A percentile compares a stretch with the other conserved stretches of the same genome.
These are phyloP conservation scores for Magnaporthiopsis incrustans DNA, from an alignment of 2,329 filamentous ascomycete species.

Conservation along the genomic window DNA sequence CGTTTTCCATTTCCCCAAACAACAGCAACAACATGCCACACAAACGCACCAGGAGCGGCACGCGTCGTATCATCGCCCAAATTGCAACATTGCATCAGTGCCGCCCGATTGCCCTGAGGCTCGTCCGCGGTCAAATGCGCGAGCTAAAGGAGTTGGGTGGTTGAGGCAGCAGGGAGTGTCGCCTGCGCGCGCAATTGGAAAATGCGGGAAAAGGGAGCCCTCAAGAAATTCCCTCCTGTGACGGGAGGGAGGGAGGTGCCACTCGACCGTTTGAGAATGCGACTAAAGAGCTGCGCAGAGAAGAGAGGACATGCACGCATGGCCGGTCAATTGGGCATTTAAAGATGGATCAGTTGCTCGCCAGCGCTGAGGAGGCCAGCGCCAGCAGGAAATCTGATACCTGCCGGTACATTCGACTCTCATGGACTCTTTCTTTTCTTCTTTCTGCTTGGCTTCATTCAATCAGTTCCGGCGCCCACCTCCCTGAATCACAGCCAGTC, in stretches of 20 bases:
- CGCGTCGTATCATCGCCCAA: not conserved
- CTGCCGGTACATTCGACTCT: not conserved
- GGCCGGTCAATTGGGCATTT: not conserved
- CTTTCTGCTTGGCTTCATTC: not conserved
- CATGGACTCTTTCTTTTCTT: not conserved
- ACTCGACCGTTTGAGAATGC: conserved; percentile 1
- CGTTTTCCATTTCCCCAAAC: not conserved
- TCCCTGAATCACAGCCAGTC: not conserved
- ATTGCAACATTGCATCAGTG: conserved; percentile 4
- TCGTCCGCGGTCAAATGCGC: conserved; percentile 4
- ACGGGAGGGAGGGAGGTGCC: conserved; percentile 2
- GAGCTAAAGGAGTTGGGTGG: not conserved
- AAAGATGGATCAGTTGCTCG: not conserved
- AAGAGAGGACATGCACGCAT: not conserved
- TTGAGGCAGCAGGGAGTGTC: not conserved
- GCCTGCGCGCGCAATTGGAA: conserved; percentile 1
- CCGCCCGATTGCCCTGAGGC: not conserved
- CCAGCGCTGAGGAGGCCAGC: not conserved
- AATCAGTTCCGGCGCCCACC: not conserved
- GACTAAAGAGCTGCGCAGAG: not conserved
- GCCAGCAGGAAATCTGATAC: not conserved
- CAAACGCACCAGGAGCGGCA: not conserved
- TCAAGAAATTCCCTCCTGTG: conserved; percentile 6
- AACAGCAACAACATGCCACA: not conserved
- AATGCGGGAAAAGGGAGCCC: not conserved